Percentiles rank a stretch among this genome's conserved stretches.
These are phyloP conservation scores for Solanum lycopersicoides DNA, from an alignment of 257 asterid species.

Conservation along the genomic window DNA sequence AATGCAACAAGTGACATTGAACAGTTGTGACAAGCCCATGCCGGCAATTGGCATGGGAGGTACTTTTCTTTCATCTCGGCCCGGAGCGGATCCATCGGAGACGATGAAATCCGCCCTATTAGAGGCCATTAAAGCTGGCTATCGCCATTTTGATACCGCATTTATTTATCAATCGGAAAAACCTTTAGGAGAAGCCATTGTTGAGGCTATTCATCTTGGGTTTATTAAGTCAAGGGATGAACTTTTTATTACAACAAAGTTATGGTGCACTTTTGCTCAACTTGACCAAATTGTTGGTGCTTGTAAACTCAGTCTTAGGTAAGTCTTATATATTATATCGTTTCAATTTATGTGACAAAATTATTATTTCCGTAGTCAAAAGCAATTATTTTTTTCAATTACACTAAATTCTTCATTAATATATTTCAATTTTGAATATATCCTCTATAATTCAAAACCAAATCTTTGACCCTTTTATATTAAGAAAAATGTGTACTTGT, in stretches of 20 bases:
- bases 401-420: background rate
- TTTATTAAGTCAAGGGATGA: constrained; percentile 38
- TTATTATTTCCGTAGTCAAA: background rate
- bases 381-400: background rate
- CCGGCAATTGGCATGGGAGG: constrained; percentile 41
- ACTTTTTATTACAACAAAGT: constrained; percentile 58
- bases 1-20: background rate
- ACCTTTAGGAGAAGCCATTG: constrained; percentile 38
- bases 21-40: constrained; percentile 11
- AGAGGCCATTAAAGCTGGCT: constrained; percentile 51
- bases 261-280: constrained; percentile 42
- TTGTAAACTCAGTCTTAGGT: constrained; percentile 45
- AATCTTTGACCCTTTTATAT: too few relatives aligned
- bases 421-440: too few relatives aligned
- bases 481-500: too few relatives aligned
- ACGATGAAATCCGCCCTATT: constrained; percentile 23
- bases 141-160: constrained; percentile 69
- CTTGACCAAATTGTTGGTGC: constrained; percentile 43
- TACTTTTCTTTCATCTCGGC: constrained; percentile 26
- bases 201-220: constrained; percentile 36
- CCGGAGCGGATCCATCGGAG: background rate
- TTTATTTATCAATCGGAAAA: constrained; percentile 46
- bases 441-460: too few relatives aligned
- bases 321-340: background rate
- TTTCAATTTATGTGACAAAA: background rate